Percentiles rank a stretch among this genome's conserved stretches.
These are phyloP conservation scores for Trifolium dubium DNA, from an alignment of 306 rosid species.

Conservation along the genomic window DNA sequence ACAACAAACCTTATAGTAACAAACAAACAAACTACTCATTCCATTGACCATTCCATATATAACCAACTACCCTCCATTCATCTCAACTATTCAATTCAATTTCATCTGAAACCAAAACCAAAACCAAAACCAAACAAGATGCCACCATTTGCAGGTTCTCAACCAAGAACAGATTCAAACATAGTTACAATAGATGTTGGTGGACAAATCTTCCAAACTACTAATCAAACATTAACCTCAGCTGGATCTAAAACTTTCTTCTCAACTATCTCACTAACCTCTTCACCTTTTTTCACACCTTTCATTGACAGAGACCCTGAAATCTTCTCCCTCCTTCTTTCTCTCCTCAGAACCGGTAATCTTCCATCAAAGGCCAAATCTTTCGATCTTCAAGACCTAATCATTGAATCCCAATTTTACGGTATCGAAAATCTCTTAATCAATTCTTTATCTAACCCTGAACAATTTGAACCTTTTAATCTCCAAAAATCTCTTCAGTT, in stretches of 20 bases:
- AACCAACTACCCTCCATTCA: too few relatives aligned
- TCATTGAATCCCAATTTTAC: slow-evolving; percentile 73
- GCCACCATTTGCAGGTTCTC: slow-evolving; percentile 56
- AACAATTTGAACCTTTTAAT: slow-evolving; percentile 84
- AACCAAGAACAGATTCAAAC: slow-evolving; percentile 51
- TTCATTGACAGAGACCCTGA: slow-evolving; percentile 93
- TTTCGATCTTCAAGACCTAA: slow-evolving; percentile 76
- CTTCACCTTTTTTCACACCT: slow-evolving; percentile 26
- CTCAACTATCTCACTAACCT: slow-evolving; percentile 50
- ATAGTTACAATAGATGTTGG: slow-evolving; percentile 79
- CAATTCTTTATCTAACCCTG: slow-evolving; percentile 70
- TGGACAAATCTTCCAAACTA: slow-evolving; percentile 86
- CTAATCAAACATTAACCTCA: slow-evolving; percentile 74
- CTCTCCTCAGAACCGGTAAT: slow-evolving; percentile 87
- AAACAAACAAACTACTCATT: too few relatives aligned
- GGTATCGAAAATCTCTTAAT: slow-evolving; percentile 72
- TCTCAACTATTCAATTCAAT: too few relatives aligned
- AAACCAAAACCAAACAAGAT: too few relatives aligned
- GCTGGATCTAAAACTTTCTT: slow-evolving; percentile 70
- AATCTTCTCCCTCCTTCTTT: slow-evolving; percentile 76
- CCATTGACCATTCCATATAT: too few relatives aligned
- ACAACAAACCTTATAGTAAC: too few relatives aligned
- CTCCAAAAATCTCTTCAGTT: slow-evolving; percentile 67
- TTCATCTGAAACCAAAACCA: too few relatives aligned
- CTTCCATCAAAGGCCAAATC: slow-evolving; percentile 83